Evolutionary conservation across 257 asterid genomes (phyloP).

Genomic region (Schizonepeta tenuifolia): DNA sequence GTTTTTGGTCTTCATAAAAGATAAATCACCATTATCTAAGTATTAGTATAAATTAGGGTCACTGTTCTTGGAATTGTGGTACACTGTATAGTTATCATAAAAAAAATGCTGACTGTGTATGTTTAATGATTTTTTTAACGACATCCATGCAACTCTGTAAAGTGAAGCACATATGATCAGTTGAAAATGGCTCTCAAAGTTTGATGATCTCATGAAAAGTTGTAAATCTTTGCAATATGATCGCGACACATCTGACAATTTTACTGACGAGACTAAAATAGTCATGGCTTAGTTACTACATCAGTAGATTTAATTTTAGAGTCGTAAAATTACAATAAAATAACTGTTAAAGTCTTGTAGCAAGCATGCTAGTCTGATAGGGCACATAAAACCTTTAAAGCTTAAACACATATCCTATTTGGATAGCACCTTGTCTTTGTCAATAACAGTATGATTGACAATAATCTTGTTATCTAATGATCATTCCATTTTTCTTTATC

Average conservation of each 20-base stretch:
- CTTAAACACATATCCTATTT: not conserved
- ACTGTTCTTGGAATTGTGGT: slow-evolving; percentile 50
- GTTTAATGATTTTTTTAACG: not conserved
- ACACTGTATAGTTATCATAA: slow-evolving; percentile 41
- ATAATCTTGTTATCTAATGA: not conserved
- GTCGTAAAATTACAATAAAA: not conserved
- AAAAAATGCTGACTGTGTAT: not conserved
- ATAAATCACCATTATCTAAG: slow-evolving; percentile 43
- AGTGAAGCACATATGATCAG: not conserved
- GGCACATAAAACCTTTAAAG: not conserved
- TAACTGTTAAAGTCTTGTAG: not conserved
- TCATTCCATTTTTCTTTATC: not conserved
- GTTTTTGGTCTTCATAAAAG: slow-evolving; percentile 42
- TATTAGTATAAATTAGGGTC: slow-evolving; percentile 52
- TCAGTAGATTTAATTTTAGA: not conserved
- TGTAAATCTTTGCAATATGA: not conserved
- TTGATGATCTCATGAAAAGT: not conserved
- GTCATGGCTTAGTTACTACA: not conserved
- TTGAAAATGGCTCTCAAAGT: slow-evolving; percentile 13
- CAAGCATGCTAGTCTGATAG: not conserved
- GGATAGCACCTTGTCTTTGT: not conserved
- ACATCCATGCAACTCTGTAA: not conserved
- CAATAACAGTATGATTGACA: not conserved
- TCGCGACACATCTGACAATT: not conserved
- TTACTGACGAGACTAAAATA: not conserved